A percentile compares a stretch with the other conserved stretches of the same genome.
Evolutionary conservation across 257 asterid species (phyloP).

Genomic region (Galeopsis tetrahit): DNA sequence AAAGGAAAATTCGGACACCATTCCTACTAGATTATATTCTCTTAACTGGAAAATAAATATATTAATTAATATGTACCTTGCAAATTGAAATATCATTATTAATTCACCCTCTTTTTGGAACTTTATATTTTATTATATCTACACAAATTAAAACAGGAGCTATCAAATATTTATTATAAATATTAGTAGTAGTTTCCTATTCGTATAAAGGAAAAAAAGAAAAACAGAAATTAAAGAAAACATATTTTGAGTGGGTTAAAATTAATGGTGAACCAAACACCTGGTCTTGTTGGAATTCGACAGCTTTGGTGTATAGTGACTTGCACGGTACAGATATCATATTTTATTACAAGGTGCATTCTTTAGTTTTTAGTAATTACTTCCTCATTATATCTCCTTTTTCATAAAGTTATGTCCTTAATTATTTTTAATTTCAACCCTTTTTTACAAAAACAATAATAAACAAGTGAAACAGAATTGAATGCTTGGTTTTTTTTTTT

Average conservation of each 20-base stretch:
- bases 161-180: no score
- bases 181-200: no score
- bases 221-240: neutral
- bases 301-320: constrained; percentile 32
- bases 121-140: neutral
- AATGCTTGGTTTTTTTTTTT: neutral
- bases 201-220: neutral
- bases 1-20: constrained; percentile 3
- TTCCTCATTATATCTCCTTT: constrained; percentile 14
- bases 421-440: neutral
- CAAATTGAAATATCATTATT: neutral
- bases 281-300: constrained; percentile 39
- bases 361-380: neutral
- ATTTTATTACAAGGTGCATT: constrained; percentile 11
- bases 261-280: constrained; percentile 40
- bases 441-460: no score
- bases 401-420: neutral
- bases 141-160: no score
- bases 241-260: constrained; percentile 31
- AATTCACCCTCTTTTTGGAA: neutral
- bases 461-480: neutral
- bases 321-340: constrained; percentile 39
- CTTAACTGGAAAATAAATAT: neutral
- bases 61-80: neutral
- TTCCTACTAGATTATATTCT: constrained; percentile 19